Conservation (phyloP, 139 green algal species). For the Picochlorum sp. region DNA sequence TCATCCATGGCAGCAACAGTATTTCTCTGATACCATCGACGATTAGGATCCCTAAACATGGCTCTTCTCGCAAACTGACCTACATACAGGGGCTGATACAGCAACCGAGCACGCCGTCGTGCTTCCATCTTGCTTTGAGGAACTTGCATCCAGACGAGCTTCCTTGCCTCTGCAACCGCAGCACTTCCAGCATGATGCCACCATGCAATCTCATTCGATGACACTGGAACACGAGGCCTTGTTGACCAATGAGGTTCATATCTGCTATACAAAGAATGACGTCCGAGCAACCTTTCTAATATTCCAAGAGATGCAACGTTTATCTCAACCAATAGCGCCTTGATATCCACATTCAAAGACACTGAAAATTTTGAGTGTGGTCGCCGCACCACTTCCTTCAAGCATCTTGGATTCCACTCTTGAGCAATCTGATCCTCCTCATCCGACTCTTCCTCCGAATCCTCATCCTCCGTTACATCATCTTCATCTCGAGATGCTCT, state of each 20-base stretch:
- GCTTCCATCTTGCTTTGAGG: constrained; percentile 11
- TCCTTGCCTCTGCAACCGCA: constrained; percentile 6
- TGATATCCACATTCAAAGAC: constrained; percentile 28
- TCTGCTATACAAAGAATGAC: constrained; percentile 25
- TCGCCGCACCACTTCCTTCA: no score
- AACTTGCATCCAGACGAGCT: constrained; percentile 16
- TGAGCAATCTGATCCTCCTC: no score
- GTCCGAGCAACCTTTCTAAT: constrained; percentile 29
- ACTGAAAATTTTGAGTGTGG: constrained; percentile 13
- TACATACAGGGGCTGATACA: constrained; percentile 34
- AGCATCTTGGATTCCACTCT: no score
- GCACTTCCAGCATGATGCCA: constrained; percentile 39
- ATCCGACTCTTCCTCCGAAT: no score
- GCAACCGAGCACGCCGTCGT: constrained; percentile 13
- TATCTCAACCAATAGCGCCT: constrained; percentile 27
- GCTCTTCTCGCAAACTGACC: background rate
- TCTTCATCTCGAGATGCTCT: no score
- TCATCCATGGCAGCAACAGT: constrained; percentile 16
- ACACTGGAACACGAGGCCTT: constrained; percentile 30
- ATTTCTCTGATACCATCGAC: constrained; percentile 29
- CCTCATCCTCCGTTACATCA: no score
- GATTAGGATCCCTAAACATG: constrained; percentile 23
- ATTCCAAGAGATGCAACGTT: constrained; percentile 27
- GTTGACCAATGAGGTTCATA: constrained; percentile 29
- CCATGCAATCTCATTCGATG: constrained; percentile 24